Base-by-base conservation (phyloP, 208 protist genomes). In the Wallacemonas rigidus region DNA sequence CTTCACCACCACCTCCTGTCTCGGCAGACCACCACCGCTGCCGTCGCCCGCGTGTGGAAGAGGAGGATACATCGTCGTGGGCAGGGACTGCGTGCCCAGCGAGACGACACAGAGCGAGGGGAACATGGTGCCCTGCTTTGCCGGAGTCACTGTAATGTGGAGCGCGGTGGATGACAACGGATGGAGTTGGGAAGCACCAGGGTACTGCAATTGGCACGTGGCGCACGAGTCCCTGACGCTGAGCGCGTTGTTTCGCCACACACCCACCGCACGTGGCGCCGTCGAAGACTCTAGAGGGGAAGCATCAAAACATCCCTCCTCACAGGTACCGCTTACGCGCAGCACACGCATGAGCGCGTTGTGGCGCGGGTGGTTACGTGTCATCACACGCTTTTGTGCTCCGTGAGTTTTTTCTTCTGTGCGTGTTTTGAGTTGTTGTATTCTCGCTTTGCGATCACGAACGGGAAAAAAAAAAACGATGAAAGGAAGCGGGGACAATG, bases 91-190 rank as follows among this genome's bases (percentile, higher is more conserved):
- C 1, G 83, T 87, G n/a, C 82, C 80, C 8, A 92, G 76, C 38
- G 77, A 83, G 12, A 92, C 62, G 6, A 89, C 75, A 45, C 87
- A 92, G 7, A 74, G 75, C 1, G 79, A 81, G 44, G 87, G 87
- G 58, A 90, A 92, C 48, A 72, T 72, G n/a, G 69, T 63, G 38
- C 82, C 78, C 36, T 76, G 40, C n/a, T 0, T 39, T 1, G 62
- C 72, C 6, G 88, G 82, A 12, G 67, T 51, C 36, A 82, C 80
- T 12, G 68, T 40, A 36, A 93, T 53, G 43, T 62, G 63, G 60
- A 92, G 74, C 35, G 75, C 41, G 14, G 79, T 72, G 12, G 51
- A 38, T 9, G 88, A 87, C 0, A 67, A 56, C 1, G 77, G 53
- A 17, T 67, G 65, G 65, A 89, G 89, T 53, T 71, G 73, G 26